Conservation (phyloP, 2,329 filamentous ascomycete genomes). For the Calonectria pseudoreteaudii region DNA sequence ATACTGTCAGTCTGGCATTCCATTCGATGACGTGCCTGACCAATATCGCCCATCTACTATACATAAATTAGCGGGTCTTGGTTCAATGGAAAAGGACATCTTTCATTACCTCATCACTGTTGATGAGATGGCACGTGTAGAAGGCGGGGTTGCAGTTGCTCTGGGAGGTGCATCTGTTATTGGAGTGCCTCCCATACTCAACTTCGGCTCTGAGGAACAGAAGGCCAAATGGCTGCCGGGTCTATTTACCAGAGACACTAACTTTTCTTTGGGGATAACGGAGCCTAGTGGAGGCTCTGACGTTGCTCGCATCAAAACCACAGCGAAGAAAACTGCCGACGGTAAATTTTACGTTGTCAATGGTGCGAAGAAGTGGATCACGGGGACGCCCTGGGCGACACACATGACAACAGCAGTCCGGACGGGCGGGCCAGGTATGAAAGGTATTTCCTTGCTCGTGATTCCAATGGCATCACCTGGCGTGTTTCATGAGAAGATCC, state of each 20-base stretch:
- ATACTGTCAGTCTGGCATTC: neutral
- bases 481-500: constrained; percentile 19
- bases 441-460: constrained; percentile 67
- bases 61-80: neutral
- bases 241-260: neutral
- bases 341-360: neutral
- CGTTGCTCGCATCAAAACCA: neutral
- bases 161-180: neutral
- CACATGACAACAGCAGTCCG: constrained; percentile 72
- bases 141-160: neutral
- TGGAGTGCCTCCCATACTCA: neutral
- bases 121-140: constrained; percentile 1
- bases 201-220: neutral
- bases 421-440: constrained; percentile 64
- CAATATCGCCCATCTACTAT: neutral
- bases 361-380: constrained; percentile 68
- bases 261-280: neutral
- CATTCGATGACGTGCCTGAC: neutral
- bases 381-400: constrained; percentile 69
- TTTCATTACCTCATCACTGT: neutral
- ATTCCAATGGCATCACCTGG: constrained; percentile 63
- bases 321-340: neutral
- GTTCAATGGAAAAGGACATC: neutral
- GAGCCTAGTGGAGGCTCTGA: constrained; percentile 3
- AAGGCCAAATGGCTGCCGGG: neutral